phyloP scores from a whole-genome alignment of 176 grass and related monocot genomes.

The Lolium perenne region DNA sequence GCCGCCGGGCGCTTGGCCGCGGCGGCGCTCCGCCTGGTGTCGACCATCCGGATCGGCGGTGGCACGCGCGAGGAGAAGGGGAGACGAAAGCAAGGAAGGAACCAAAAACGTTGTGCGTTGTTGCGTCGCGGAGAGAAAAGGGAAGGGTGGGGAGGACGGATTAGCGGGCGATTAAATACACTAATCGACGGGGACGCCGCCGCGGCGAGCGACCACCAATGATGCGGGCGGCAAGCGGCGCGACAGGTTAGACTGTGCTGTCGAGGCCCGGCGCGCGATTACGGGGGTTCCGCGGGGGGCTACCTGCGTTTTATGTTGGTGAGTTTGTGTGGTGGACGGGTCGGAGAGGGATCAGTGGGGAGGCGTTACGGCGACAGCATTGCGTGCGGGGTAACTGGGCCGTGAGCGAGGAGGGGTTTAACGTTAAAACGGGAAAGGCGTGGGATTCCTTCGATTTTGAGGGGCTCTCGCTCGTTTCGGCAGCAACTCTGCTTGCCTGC shows the following conservation, averaged over 20 bases:
- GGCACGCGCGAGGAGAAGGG: slow-evolving; percentile 26
- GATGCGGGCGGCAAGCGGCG: neutral
- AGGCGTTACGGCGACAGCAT: neutral
- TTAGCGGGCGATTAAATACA: slow-evolving; percentile 9
- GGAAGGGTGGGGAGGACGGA: neutral
- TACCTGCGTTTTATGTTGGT: neutral
- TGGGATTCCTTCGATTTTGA: neutral
- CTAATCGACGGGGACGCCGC: neutral
- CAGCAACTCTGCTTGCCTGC: neutral
- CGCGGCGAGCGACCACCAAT: neutral
- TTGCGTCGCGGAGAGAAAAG: neutral
- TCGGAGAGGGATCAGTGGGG: neutral
- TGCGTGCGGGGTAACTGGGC: neutral
- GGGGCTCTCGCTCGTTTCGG: neutral
- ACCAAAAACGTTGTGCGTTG: slow-evolving; percentile 2
- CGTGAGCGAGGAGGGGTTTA: neutral
- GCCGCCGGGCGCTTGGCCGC: slow-evolving; percentile 53
- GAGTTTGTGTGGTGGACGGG: neutral
- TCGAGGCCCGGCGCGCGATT: slow-evolving; percentile 5
- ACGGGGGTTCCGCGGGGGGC: neutral
- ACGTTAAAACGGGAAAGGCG: slow-evolving; percentile 21
- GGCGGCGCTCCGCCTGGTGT: slow-evolving; percentile 59
- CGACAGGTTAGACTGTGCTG: slow-evolving; percentile 50
- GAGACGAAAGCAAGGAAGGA: slow-evolving; percentile 34
- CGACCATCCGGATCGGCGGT: slow-evolving; percentile 63